Evolutionary conservation across 495 filamentous ascomycete species (phyloP).

Genomic region (Aspergillus ellipticus): DNA sequence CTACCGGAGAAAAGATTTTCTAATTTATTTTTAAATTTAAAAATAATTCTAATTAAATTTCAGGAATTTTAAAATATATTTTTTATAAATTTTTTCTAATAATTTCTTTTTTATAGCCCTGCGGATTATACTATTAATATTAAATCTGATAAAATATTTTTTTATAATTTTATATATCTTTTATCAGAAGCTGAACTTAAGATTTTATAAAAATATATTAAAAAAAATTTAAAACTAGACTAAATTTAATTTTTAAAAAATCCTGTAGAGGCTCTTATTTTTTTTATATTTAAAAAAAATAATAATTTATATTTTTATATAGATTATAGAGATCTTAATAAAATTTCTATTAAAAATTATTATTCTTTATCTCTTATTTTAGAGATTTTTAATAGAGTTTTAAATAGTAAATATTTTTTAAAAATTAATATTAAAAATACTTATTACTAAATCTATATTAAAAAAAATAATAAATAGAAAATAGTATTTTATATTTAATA

Average conservation of each 20-base stretch:
- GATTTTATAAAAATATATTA: too few relatives aligned
- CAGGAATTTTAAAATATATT: neutral
- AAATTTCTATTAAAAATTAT: constrained; percentile 4
- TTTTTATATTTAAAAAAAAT: constrained; percentile 10
- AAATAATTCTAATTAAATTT: neutral
- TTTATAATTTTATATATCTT: too few relatives aligned
- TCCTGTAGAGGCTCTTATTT: neutral
- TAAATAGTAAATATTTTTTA: neutral
- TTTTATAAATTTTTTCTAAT: neutral
- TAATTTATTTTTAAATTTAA: neutral
- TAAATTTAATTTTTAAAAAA: too few relatives aligned
- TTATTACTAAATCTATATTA: neutral
- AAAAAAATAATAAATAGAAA: neutral
- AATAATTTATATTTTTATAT: constrained; percentile 8
- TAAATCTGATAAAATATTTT: neutral
- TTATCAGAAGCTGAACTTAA: too few relatives aligned
- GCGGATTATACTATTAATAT: neutral
- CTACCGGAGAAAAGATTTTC: neutral
- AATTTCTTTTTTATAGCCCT: neutral
- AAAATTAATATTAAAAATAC: neutral
- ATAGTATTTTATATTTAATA: constrained; percentile 1
- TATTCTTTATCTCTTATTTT: neutral
- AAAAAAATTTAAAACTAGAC: too few relatives aligned
- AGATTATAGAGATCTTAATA: constrained; percentile 10
- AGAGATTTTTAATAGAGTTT: neutral